Evolutionary conservation across 164 flowering plant genomes (phyloP), one percentile per base, ranked within the genome.

Genomic region (Vitis rotundifolia): DNA sequence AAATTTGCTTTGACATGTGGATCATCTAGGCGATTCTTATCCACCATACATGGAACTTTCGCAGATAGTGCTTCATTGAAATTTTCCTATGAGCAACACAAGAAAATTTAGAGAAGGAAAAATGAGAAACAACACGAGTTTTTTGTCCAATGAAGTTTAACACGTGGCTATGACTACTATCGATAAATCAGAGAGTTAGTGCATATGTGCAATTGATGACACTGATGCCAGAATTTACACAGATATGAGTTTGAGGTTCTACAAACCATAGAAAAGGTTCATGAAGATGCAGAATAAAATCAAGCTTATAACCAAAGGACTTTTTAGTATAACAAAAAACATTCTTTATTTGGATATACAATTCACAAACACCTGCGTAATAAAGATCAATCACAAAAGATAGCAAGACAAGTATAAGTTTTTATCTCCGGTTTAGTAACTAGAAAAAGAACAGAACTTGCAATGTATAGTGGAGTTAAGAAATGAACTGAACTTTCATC

Each of bases 1-100:
- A 95, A 78, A 86, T 93, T 95, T 79, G 98, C 86, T 84, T 95
- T 95, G 52, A 90, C 91, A 80, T 95, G 99, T 49, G 99, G 99
- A 80, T 95, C 98, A 82, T 95, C 99, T 1, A 95, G 84, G 11
- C 85, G 85, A 71, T 88, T 86, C 67, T 83, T 84, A 70, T 95
- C 99, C 79, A 95, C 98, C 68, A 31, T 77, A 70, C 77, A 82
- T 15, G 79, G 88, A 71, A 95, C 97, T 76, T 75, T 85, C 68
- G 77, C 77, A 8, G 94, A 85, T 74, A 95, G 72, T 19, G 84
- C 83, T 76, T 81, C 92, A 81, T 95, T 95, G 76, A 80, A 76
- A 59, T 84, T 91, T 79, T 95, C 99, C 99, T 95, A 63, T n/a
- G 53, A 67, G 26, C 22, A 29, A 31, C 10, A 73, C 52, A 48